phyloP scores from a whole-genome alignment of 2,329 filamentous ascomycete species.

The Arthroderma sp. region DNA sequence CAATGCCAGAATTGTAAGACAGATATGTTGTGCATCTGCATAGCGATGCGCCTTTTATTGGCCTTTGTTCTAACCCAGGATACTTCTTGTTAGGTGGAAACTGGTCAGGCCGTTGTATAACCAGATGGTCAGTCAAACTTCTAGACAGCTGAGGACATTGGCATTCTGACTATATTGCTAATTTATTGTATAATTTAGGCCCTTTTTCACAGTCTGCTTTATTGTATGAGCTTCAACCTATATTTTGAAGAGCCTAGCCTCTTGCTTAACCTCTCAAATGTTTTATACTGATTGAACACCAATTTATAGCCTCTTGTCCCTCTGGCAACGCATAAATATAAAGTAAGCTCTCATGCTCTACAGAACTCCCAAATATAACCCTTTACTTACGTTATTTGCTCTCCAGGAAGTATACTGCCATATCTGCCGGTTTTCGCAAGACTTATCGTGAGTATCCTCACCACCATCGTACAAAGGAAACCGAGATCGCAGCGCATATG shows the following conservation, averaged over 20 bases:
- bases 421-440: constrained; percentile 16
- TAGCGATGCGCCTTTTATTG: neutral
- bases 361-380: neutral
- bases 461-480: constrained; percentile 10
- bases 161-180: neutral
- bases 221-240: constrained; percentile 15
- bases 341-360: constrained; percentile 36
- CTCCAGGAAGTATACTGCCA: constrained; percentile 16
- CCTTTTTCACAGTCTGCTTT: constrained; percentile 29
- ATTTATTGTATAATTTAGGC: constrained; percentile 12
- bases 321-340: constrained; percentile 27
- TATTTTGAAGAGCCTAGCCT: neutral
- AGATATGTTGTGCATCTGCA: neutral
- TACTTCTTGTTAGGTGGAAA: constrained; percentile 20
- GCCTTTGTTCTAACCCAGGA: neutral
- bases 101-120: constrained; percentile 25
- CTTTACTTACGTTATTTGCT: neutral
- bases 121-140: constrained; percentile 19
- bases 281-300: neutral
- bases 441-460: constrained; percentile 14
- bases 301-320: constrained; percentile 22
- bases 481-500: too few relatives aligned
- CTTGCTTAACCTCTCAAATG: too few relatives aligned
- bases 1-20: constrained; percentile 26
- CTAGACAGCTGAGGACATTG: neutral